Evolutionary conservation across 306 rosid species (phyloP), one percentile per base, ranked within the genome.

Genomic region (Quercus gilva): DNA sequence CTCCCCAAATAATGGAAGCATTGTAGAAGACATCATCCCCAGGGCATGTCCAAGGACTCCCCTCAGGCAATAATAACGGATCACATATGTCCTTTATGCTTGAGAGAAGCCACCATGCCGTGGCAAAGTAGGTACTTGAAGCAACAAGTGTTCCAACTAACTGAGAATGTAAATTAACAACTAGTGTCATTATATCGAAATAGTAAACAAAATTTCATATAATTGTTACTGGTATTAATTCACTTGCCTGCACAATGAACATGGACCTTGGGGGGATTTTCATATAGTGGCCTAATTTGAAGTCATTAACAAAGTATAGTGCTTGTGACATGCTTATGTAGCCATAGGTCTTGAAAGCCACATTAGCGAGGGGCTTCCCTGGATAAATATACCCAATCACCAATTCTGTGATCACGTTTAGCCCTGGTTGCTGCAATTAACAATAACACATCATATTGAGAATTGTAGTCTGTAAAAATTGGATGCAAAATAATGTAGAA

Each of bases 231-330:
- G 53, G 3, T 21, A 21, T 5, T 51, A 53, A 75, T 23, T 15
- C 6, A 73, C 33, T 18, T 82, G 87, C 94, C 94, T 93, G 96
- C 6, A 63, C 90, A 4, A 87, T 4, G 84, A 89, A 94, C 96
- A 94, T 91, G 51, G 94, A 80, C 57, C 79, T 89, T 13, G 96
- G 97, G 69, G 98, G 94, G 74, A 92, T 89, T 77, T 94, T 94
- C 97, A 90, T 94, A 72, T 94, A 94, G 80, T 92, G 96, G 65
- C 97, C 97, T 35, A 94, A 68, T 78, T 90, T 92, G 91, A 94
- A 89, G 83, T 92, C 98, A 5, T 14, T 2, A 12, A 90, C 71
- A 73, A 92, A 92, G n/a, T 0, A 1, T n/a, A 94, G 88, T 45
- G 93, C 97, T 29, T 92, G 97, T 11, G 90, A 0, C 97, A 89